Conservation (phyloP, 2,329 filamentous ascomycete genomes). For the Graphiopsis chlorocephala region DNA sequence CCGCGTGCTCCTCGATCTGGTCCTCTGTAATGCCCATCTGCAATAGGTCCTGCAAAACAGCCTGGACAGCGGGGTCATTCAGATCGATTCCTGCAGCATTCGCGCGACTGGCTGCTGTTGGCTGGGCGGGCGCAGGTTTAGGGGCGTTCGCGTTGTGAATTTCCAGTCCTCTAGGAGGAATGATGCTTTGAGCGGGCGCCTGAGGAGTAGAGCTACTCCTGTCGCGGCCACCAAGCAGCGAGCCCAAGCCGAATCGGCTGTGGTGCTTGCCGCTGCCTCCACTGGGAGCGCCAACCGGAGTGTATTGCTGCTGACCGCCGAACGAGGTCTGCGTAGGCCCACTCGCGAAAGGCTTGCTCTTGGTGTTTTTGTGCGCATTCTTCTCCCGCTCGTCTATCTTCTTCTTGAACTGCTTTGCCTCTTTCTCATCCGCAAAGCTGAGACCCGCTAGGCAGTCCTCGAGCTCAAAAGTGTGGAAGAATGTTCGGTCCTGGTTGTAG, state of each 20-base stretch:
- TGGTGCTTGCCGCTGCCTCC: conserved; percentile 37
- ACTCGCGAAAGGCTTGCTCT: conserved; percentile 67
- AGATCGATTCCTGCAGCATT: conserved; percentile 51
- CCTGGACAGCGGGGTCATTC: conserved; percentile 61
- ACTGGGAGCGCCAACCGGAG: conserved; percentile 29
- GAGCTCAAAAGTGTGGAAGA: conserved; percentile 96
- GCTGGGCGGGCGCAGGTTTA: conserved; percentile 18
- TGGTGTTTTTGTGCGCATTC: conserved; percentile 86
- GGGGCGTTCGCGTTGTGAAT: conserved; percentile 39
- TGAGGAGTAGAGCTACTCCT: conserved; percentile 45
- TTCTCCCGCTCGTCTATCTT: conserved; percentile 97
- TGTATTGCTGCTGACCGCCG: conserved; percentile 23
- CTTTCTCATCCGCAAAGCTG: conserved; percentile 95
- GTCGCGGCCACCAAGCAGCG: conserved; percentile 47
- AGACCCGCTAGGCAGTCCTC: conserved; percentile 87
- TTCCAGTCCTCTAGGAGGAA: conserved; percentile 44
- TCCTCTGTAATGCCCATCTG: conserved; percentile 67
- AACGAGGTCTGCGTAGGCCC: conserved; percentile 36
- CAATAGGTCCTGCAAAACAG: conserved; percentile 59
- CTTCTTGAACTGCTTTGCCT: conserved; percentile 94
- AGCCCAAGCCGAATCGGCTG: conserved; percentile 53
- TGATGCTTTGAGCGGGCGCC: conserved; percentile 48
- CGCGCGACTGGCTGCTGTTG: conserved; percentile 33
- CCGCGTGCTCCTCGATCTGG: conserved; percentile 64
- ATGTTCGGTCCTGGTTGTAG: conserved; percentile 96